These are phyloP conservation scores for Tricholoma matsutake DNA, from an alignment of 768 basidiomycete genomes.

Conservation along the genomic window DNA sequence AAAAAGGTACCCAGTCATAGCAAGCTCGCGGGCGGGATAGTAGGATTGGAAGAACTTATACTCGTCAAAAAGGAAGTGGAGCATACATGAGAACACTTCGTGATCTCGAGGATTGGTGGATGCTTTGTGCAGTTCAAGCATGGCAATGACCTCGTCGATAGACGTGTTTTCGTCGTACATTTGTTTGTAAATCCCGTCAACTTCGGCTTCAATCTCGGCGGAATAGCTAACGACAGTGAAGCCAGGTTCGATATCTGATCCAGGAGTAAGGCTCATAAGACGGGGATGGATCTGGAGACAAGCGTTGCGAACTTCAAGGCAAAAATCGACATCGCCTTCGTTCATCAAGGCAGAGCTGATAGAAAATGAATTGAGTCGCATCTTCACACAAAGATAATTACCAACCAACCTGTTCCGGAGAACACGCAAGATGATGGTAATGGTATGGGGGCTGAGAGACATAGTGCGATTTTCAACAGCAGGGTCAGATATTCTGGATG, in stretches of 20 bases:
- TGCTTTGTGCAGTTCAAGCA: conserved; percentile 82
- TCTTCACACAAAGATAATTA: background rate
- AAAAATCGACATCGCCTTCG: conserved; percentile 78
- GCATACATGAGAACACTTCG: conserved; percentile 98
- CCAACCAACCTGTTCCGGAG: conserved; percentile 74
- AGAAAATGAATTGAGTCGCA: background rate
- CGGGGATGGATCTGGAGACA: conserved; percentile 95
- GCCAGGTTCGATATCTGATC: conserved; percentile 85
- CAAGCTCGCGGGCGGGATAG: conserved; percentile 89
- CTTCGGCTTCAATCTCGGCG: conserved; percentile 86
- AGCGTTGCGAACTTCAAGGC: conserved; percentile 87
- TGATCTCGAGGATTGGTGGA: conserved; percentile 84
- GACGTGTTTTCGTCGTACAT: conserved; percentile 97
- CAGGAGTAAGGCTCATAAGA: conserved; percentile 89
- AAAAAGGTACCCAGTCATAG: conserved; percentile 94
- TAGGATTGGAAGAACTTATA: conserved; percentile 99
- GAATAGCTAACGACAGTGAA: conserved; percentile 86
- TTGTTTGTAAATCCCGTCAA: conserved; percentile 93
- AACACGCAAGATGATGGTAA: conserved; percentile 89
- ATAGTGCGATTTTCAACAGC: conserved; percentile 78
- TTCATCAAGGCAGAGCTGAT: conserved; percentile 69
- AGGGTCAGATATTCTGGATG: conserved; percentile 71
- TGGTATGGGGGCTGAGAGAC: conserved; percentile 82
- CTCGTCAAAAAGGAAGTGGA: conserved; percentile 99
- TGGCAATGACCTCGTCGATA: conserved; percentile 89